Evolutionary conservation across 2,329 filamentous ascomycete genomes (phyloP).

Genomic region (Exophiala alcalophila): DNA sequence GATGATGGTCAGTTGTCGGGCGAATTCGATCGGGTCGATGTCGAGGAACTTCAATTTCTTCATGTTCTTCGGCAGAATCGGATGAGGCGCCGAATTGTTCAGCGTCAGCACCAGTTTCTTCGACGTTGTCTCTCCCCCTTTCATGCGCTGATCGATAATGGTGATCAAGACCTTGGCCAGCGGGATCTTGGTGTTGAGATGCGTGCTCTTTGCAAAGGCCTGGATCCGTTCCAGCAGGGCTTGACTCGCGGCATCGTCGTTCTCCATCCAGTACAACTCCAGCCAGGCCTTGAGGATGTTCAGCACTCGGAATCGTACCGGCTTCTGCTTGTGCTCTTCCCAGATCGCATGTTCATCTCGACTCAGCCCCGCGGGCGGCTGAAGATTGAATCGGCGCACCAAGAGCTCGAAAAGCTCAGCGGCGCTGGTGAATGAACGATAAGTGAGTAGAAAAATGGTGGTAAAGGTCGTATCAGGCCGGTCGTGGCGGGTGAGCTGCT

Average conservation of each 20-base stretch:
- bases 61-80: constrained; percentile 98
- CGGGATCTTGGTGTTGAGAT: constrained; percentile 89
- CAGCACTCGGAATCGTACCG: constrained; percentile 91
- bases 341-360: constrained; percentile 77
- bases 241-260: constrained; percentile 76
- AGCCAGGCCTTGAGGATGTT: constrained; percentile 99
- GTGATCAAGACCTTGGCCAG: constrained; percentile 81
- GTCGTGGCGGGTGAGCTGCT: constrained; percentile 93
- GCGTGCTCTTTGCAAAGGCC: constrained; percentile 84
- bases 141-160: constrained; percentile 82
- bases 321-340: constrained; percentile 92
- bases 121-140: constrained; percentile 79
- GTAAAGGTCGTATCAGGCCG: constrained; percentile 94
- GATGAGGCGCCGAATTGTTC: constrained; percentile 74
- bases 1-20: constrained; percentile 94
- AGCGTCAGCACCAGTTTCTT: constrained; percentile 85
- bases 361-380: constrained; percentile 78
- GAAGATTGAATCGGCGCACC: constrained; percentile 86
- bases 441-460: constrained; percentile 95
- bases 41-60: constrained; percentile 98
- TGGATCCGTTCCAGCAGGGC: constrained; percentile 85
- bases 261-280: constrained; percentile 98
- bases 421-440: constrained; percentile 89
- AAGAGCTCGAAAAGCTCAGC: constrained; percentile 89
- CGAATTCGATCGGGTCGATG: constrained; percentile 93